Conservation (phyloP, 805 yeast genomes). For the Candida maesae region DNA sequence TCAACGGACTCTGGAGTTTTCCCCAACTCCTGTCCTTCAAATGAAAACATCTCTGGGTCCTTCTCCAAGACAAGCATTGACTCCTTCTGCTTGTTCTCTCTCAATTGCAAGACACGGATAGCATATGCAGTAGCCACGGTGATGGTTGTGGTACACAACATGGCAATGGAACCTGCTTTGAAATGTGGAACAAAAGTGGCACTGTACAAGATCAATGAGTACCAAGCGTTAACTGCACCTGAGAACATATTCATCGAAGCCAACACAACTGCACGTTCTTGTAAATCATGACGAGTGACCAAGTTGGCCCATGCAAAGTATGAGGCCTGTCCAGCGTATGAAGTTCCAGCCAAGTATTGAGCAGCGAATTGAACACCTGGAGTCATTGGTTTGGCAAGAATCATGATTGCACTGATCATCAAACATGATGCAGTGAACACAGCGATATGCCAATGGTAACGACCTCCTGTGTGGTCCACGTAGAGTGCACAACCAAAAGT, state of each 20-base stretch:
- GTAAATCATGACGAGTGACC: constrained; percentile 53
- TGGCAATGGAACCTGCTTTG: constrained; percentile 51
- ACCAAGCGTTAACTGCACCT: constrained; percentile 63
- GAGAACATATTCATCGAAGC: constrained; percentile 67
- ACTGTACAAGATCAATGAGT: constrained; percentile 50
- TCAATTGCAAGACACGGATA: constrained; percentile 42
- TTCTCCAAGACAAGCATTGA: not conserved
- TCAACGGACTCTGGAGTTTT: not conserved
- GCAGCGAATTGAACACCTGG: constrained; percentile 44
- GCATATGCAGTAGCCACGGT: constrained; percentile 37
- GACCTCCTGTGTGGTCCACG: constrained; percentile 38
- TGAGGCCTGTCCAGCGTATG: constrained; percentile 58
- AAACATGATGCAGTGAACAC: constrained; percentile 38
- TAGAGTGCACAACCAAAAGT: constrained; percentile 42
- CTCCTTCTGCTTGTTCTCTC: constrained; percentile 27
- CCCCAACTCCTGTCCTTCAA: not conserved
- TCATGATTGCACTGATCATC: constrained; percentile 43
- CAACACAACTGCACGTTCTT: constrained; percentile 60
- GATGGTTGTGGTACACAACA: constrained; percentile 47
- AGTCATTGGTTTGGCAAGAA: constrained; percentile 39
- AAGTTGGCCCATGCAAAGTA: constrained; percentile 64
- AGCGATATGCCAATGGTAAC: constrained; percentile 51
- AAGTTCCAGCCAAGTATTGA: constrained; percentile 50
- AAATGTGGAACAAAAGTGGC: constrained; percentile 51
- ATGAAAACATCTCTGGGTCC: not conserved